A percentile compares a stretch with the other conserved stretches of the same genome.
phyloP scores from a whole-genome alignment of 306 rosid genomes.

The Rosa rugosa region DNA sequence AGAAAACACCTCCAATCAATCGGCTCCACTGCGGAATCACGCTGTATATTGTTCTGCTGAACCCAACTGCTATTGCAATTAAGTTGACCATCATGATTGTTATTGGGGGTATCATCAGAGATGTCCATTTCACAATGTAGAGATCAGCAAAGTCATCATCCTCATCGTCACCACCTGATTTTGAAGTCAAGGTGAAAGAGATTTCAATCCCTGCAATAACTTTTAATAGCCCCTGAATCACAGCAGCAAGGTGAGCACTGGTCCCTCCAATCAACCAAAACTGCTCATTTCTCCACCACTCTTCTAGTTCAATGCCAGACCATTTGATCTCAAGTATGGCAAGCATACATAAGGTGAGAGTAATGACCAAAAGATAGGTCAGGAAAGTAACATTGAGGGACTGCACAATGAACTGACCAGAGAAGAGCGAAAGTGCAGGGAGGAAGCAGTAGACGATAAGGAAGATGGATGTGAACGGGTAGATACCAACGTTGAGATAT shows the following conservation, averaged over 20 bases:
- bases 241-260: constrained; percentile 96
- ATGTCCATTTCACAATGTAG: constrained; percentile 80
- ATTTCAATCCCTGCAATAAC: constrained; percentile 94
- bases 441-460: constrained; percentile 96
- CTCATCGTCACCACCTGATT: constrained; percentile 79
- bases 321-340: constrained; percentile 90
- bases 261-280: constrained; percentile 99
- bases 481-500: constrained; percentile 94
- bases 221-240: constrained; percentile 85
- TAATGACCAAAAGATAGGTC: constrained; percentile 65
- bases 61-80: constrained; percentile 87
- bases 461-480: constrained; percentile 92
- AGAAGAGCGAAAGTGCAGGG: constrained; percentile 94
- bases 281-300: constrained; percentile 99
- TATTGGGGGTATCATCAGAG: constrained; percentile 92
- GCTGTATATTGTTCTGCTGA: constrained; percentile 89
- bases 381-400: constrained; percentile 82
- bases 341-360: constrained; percentile 74
- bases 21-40: constrained; percentile 89
- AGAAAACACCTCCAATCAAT: constrained; percentile 87
- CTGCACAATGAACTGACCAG: constrained; percentile 94
- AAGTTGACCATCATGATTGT: constrained; percentile 87
- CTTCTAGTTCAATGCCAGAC: constrained; percentile 95
- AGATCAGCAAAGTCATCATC: constrained; percentile 92
- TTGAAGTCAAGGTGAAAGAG: constrained; percentile 88